Conservation (phyloP, 2,329 filamentous ascomycete genomes). For the Pseudogymnoascus sp. region DNA sequence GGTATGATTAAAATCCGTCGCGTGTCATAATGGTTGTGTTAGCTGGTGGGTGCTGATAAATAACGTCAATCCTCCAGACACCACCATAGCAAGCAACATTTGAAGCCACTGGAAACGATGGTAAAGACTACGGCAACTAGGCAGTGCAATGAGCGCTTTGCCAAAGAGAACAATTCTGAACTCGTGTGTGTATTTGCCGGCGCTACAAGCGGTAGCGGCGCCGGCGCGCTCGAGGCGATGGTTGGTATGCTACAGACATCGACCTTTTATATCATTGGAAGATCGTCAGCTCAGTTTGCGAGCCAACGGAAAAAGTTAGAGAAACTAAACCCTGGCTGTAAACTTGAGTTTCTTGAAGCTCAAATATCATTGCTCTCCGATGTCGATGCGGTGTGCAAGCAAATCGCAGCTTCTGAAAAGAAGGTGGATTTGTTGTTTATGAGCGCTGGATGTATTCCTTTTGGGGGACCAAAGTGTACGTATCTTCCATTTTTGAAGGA, state of each 20-base stretch:
- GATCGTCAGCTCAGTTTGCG: background rate
- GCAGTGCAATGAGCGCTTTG: conserved; percentile 11
- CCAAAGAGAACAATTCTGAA: conserved; percentile 20
- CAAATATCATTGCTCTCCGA: conserved; percentile 46
- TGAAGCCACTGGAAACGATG: conserved; percentile 19
- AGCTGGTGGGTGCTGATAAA: background rate
- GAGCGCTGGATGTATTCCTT: conserved; percentile 35
- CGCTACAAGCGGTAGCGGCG: conserved; percentile 44
- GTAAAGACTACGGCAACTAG: background rate
- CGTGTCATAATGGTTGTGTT: background rate
- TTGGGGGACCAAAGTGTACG: conserved; percentile 26
- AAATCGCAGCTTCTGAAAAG: conserved; percentile 40
- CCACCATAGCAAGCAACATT: background rate
- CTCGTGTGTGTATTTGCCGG: conserved; percentile 46
- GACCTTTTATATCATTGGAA: conserved; percentile 13
- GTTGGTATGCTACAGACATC: conserved; percentile 13
- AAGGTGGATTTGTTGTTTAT: conserved; percentile 44
- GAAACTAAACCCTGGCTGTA: conserved; percentile 38
- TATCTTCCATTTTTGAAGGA: conserved; percentile 16
- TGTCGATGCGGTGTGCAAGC: conserved; percentile 43
- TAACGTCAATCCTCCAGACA: background rate
- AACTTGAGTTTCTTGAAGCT: conserved; percentile 42
- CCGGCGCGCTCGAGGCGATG: conserved; percentile 15
- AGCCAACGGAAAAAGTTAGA: conserved; percentile 36
- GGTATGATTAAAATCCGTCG: background rate